phyloP scores from a whole-genome alignment of 2,329 filamentous ascomycete genomes.

The Cyphellophora attinorum region DNA sequence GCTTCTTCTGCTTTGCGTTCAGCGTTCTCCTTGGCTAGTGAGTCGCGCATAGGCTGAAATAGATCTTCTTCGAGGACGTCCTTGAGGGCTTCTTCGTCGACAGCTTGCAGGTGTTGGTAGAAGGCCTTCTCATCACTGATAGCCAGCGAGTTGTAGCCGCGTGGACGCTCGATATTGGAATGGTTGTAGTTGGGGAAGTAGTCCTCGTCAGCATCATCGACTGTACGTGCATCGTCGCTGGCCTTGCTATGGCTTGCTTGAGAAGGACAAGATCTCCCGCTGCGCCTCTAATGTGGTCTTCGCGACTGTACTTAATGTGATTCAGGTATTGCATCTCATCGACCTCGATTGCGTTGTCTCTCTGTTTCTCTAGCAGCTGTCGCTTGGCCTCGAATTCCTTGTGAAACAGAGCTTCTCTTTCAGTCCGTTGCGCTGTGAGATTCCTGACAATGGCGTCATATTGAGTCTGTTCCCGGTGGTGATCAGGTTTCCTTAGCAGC shows the following conservation, averaged over 20 bases:
- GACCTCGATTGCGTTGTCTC: slow-evolving; percentile 23
- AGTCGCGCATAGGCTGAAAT: slow-evolving; percentile 13
- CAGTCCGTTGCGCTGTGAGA: slow-evolving; percentile 22
- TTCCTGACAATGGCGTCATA: slow-evolving; percentile 26
- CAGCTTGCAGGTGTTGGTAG: slow-evolving; percentile 11
- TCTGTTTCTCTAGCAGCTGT: slow-evolving; percentile 21
- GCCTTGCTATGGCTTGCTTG: slow-evolving; percentile 28
- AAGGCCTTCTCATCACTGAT: slow-evolving; percentile 18
- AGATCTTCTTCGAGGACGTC: slow-evolving; percentile 18
- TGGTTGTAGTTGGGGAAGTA: slow-evolving; percentile 16
- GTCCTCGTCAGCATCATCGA: slow-evolving; percentile 24
- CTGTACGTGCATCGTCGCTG: slow-evolving; percentile 33
- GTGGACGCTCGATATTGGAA: no score
- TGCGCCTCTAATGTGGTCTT: slow-evolving; percentile 29
- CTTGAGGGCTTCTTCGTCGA: slow-evolving; percentile 15
- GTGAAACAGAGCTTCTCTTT: slow-evolving; percentile 19
- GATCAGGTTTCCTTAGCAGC: slow-evolving; percentile 30
- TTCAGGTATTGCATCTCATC: slow-evolving; percentile 24
- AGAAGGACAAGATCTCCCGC: slow-evolving; percentile 30
- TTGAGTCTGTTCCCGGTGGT: slow-evolving; percentile 29
- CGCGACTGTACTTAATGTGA: slow-evolving; percentile 17
- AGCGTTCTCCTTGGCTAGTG: slow-evolving; percentile 12
- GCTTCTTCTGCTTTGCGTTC: slow-evolving; percentile 9
- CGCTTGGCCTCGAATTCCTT: slow-evolving; percentile 25
- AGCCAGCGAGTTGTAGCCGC: slow-evolving; percentile 15